These are phyloP conservation scores for Paramecium biaurelia DNA, from an alignment of 73 alveolate genomes.

Conservation along the genomic window DNA sequence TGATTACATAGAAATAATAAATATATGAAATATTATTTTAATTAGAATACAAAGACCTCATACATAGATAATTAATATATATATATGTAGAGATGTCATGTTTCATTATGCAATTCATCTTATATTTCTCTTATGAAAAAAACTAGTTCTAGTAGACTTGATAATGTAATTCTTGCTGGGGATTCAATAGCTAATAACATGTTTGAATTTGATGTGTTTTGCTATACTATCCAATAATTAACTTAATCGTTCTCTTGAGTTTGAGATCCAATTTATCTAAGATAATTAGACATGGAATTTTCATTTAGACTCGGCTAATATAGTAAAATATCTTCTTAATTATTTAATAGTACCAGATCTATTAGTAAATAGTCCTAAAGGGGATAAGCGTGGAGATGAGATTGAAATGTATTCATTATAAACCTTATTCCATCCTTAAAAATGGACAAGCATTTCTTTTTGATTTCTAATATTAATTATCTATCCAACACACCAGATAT, in stretches of 20 bases:
- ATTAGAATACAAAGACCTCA: neutral
- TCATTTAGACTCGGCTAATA: neutral
- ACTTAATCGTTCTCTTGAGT: neutral
- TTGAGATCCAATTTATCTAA: neutral
- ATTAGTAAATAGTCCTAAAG: slow-evolving; percentile 25
- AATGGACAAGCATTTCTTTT: neutral
- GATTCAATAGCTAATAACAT: neutral
- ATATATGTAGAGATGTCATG: neutral
- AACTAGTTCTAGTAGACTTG: neutral
- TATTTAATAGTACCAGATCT: neutral
- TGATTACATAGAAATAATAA: slow-evolving; percentile 10
- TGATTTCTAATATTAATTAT: neutral
- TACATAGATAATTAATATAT: neutral
- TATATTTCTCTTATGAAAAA: neutral
- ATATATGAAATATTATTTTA: neutral
- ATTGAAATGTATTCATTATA: slow-evolving; percentile 13
- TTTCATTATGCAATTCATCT: neutral
- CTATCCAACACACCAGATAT: slow-evolving; percentile 36
- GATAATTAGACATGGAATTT: neutral
- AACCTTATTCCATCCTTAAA: slow-evolving; percentile 31
- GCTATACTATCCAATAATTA: neutral
- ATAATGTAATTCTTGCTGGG: neutral
- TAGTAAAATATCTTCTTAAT: neutral
- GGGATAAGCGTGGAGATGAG: neutral
- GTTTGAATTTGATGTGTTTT: neutral